Percentiles rank a stretch among this genome's conserved stretches.
These are phyloP conservation scores for Diaporthe helianthi DNA, from an alignment of 2,329 filamentous ascomycete species.

Conservation along the genomic window DNA sequence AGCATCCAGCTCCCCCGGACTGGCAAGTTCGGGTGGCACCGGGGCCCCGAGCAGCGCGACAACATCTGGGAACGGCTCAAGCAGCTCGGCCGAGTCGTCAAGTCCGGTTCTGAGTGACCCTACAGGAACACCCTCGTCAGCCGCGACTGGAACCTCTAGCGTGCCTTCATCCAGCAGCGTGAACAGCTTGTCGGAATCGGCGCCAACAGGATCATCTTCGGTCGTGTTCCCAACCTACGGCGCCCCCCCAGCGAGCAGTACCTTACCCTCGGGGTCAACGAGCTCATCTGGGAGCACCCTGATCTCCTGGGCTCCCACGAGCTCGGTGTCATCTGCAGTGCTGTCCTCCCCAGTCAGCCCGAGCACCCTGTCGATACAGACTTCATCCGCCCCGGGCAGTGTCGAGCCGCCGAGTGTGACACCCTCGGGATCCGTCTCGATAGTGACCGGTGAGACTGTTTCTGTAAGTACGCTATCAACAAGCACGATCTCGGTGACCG, in stretches of 20 bases:
- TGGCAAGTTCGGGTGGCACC: slow-evolving; percentile 1
- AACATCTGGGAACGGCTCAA: background rate
- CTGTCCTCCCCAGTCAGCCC: background rate
- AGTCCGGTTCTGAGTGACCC: background rate
- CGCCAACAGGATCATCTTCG: background rate
- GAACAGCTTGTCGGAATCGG: background rate
- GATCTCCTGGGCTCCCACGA: background rate
- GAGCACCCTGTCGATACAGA: background rate
- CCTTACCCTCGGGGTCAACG: background rate
- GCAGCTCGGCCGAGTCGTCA: background rate
- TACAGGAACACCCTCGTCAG: background rate
- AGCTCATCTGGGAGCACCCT: background rate
- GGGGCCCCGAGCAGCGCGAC: background rate
- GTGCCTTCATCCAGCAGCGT: background rate
- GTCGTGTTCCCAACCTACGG: slow-evolving; percentile 4
- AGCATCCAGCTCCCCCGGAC: background rate
- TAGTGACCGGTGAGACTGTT: slow-evolving; percentile 2
- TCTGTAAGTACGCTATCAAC: background rate
- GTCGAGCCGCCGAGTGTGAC: background rate
- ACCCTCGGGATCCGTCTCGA: background rate
- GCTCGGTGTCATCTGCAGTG: background rate
- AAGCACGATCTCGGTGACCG: slow-evolving; percentile 6
- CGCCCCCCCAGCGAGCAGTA: background rate
- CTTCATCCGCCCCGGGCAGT: background rate
- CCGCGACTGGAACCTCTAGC: background rate